Evolutionary conservation across 257 asterid genomes (phyloP).

Genomic region (Jacaranda copaia): DNA sequence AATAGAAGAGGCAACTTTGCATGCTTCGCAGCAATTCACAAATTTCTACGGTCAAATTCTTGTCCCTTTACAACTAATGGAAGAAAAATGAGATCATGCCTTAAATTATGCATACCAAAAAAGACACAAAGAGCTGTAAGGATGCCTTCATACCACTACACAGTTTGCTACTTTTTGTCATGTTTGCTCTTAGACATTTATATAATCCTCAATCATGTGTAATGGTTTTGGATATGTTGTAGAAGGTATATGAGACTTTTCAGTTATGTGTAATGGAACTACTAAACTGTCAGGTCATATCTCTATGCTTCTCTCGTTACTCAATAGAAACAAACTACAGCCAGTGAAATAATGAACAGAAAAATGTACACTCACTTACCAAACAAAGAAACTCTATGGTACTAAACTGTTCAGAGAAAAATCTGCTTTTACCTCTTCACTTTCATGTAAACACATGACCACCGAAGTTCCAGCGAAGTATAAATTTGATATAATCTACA

Average conservation of each 20-base stretch:
- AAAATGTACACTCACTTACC: background rate
- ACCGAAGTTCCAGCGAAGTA: background rate
- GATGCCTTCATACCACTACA: background rate
- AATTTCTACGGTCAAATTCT: background rate
- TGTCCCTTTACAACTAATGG: background rate
- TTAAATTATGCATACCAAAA: too few species aligned
- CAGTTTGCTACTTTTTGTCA: background rate
- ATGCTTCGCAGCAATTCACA: background rate
- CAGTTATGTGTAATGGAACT: background rate
- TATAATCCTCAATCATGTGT: background rate
- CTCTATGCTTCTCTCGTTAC: constrained; percentile 3
- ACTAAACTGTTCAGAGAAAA: constrained; percentile 4
- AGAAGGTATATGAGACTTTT: background rate
- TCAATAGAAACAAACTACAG: constrained; percentile 1
- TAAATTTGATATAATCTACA: background rate
- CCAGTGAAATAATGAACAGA: constrained; percentile 19
- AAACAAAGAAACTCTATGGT: background rate
- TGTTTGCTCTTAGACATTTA: background rate
- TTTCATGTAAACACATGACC: background rate
- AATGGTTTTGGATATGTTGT: background rate
- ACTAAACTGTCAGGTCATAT: background rate
- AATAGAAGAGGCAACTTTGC: too few species aligned
- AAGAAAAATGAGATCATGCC: background rate
- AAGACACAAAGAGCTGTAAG: background rate
- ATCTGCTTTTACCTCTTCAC: constrained; percentile 18